phyloP scores from a whole-genome alignment of 768 basidiomycete species.

The Phylloporus sp. region DNA sequence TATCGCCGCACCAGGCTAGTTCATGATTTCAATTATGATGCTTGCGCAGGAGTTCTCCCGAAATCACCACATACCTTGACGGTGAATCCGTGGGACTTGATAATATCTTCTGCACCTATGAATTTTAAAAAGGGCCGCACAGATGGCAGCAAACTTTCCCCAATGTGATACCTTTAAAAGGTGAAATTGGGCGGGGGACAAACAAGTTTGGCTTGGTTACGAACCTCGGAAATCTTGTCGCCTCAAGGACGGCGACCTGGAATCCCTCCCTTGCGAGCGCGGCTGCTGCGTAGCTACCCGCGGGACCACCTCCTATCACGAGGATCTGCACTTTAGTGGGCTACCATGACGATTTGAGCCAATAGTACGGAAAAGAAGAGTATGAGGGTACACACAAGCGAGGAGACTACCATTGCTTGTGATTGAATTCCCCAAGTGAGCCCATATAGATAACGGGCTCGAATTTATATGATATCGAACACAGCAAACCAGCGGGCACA shows the following conservation, averaged over 20 bases:
- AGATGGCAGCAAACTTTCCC: constrained; percentile 12
- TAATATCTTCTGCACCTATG: constrained; percentile 4
- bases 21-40: background rate
- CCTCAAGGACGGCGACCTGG: constrained; percentile 8
- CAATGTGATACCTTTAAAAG: constrained; percentile 13
- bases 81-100: constrained; percentile 7
- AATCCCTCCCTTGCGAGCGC: constrained; percentile 13
- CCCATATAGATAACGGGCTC: too few species aligned
- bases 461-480: background rate
- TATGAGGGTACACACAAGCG: background rate
- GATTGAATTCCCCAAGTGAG: background rate
- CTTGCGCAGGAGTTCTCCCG: background rate
- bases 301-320: constrained; percentile 11
- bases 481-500: background rate
- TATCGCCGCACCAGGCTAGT: constrained; percentile 7
- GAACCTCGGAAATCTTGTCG: constrained; percentile 10
- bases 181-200: too few species aligned
- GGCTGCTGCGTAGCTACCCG: constrained; percentile 9
- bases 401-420: background rate
- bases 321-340: constrained; percentile 5
- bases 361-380: background rate
- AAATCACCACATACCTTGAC: constrained; percentile 3
- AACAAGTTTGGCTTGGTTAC: background rate
- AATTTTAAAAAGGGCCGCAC: constrained; percentile 7
- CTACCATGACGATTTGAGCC: background rate